These are phyloP conservation scores for Teratosphaeria zuluensis DNA, from an alignment of 2,329 filamentous ascomycete species.

Conservation along the genomic window DNA sequence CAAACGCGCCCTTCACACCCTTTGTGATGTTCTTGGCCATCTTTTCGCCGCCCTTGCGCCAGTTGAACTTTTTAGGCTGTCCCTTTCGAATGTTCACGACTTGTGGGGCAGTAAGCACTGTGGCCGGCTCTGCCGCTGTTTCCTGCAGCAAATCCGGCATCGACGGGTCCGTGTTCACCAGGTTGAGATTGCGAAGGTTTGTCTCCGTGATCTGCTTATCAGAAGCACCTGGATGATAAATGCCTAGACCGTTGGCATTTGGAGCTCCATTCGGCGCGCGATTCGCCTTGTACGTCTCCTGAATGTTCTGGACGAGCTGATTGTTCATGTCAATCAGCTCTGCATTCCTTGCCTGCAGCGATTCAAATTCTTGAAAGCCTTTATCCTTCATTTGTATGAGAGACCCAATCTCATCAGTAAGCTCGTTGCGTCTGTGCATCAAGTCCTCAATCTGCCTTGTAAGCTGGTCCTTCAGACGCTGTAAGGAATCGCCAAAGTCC, in stretches of 20 bases:
- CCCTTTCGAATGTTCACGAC: slow-evolving; percentile 92
- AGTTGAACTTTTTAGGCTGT: slow-evolving; percentile 93
- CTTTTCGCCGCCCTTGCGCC: slow-evolving; percentile 93
- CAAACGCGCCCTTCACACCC: slow-evolving; percentile 85
- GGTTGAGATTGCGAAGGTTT: slow-evolving; percentile 32
- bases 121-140: slow-evolving; percentile 55
- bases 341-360: slow-evolving; percentile 85
- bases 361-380: slow-evolving; percentile 89
- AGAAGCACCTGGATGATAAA: slow-evolving; percentile 35
- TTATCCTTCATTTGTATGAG: slow-evolving; percentile 82
- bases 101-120: slow-evolving; percentile 65
- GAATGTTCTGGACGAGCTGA: slow-evolving; percentile 86
- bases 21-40: slow-evolving; percentile 91
- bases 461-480: slow-evolving; percentile 72
- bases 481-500: slow-evolving; percentile 53
- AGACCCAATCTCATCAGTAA: slow-evolving; percentile 76
- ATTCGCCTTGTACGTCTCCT: slow-evolving; percentile 81
- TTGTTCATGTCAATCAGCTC: slow-evolving; percentile 94
- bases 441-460: slow-evolving; percentile 70
- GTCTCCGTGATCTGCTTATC: slow-evolving; percentile 18
- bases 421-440: slow-evolving; percentile 73
- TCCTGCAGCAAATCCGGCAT: slow-evolving; percentile 37
- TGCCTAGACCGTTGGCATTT: slow-evolving; percentile 51
- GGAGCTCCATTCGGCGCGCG: slow-evolving; percentile 28
- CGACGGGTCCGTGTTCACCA: slow-evolving; percentile 25